Base-by-base conservation (phyloP, 306 rosid genomes). In the Medicago lupulina region DNA sequence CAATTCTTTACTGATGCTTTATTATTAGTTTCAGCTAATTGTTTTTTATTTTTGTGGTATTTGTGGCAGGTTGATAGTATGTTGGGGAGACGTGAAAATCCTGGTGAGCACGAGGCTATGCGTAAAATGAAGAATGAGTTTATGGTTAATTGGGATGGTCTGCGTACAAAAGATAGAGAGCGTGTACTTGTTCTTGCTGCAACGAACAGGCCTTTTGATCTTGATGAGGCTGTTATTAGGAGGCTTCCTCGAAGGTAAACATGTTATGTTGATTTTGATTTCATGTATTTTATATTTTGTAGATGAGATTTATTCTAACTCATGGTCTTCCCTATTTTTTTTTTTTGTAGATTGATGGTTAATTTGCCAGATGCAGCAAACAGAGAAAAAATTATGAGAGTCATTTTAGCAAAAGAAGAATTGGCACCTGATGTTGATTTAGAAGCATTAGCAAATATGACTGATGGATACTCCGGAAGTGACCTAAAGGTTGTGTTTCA, bases 131-230 rank as follows among this genome's bases (percentile, higher is more conserved):
- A 95, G 84, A 95, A 95, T 77, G 98, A 95, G 79, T 95, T 95
- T 84, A 95, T 95, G 98, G 97, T 95, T 43, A 95, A 95, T 78
- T 95, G 98, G 98, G 98, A 95, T 82, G 98, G 98, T 82, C 83
- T 95, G 62, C 97, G 98, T 63, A 92, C 98, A 8, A 95, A 95
- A 86, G 98, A 95, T 62, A 92, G 78, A 81, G 98, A 95, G 67
- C 96, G 98, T n/a, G 88, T 95, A 49, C 90, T 95, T 19, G 98
- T 95, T 80, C 98, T 95, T 70, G 98, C 90, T 71, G 98, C 98
- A 57, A 95, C 98, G 41, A 95, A 95, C 74, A 89, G 98, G 82
- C 98, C 98, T 34, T 95, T 95, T 86, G 98, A 95, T 82, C 97
- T 95, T 63, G 98, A 95, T 59, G 98, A 95, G 83, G 98, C 98